Evolutionary conservation across 768 basidiomycete species (phyloP), one percentile per base, ranked within the genome.

Genomic region (Peribolospora kevripleyi): DNA sequence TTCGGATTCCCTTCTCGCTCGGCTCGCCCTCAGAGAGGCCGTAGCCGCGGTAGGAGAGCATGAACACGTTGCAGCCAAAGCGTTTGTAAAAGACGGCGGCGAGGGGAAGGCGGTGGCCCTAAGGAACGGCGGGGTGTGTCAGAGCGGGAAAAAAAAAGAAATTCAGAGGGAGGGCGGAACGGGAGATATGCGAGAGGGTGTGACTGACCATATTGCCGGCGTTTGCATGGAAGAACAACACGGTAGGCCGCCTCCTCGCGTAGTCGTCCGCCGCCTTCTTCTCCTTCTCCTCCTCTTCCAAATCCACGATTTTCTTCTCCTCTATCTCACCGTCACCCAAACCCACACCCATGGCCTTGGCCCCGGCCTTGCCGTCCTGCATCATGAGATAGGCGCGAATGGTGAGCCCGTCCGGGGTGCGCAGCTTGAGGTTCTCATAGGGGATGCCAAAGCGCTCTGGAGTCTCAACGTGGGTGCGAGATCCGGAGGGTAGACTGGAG

Each of bases 31-130:
- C 82, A 0, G 84, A 88, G 38, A 70, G 74, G 3, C 90, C 91
- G 63, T 97, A 97, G 10, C 87, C 88, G 63, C 91, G 71, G 65
- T 98, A 98, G 50, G 83, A 87, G 57, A 91, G 69, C 81, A 95
- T 86, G 46, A 97, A 70, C 3, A 93, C 86, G 64, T 97, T 95
- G 66, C 87, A 93, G 11, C 84, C 74, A 77, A 86, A 79, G 63
- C 77, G 76, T 50, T 76, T 68, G 63, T 75, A 84, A 64, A 95
- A 91, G 42, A 85, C 75, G 51, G 75, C 75, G 0, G 83, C 90
- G 38, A 93, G 70, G 2, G 88, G 91, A 64, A 95, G 75, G 37
- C 91, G 76, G 64, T 97, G 91, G 0, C 91, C 90, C 70, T 61
- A 58, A 38, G 50, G 43, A 50, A 36, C 42, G 52, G 51, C 54